Evolutionary conservation across 179 eudicot genomes (phyloP).

Genomic region (Nepenthes alata): DNA sequence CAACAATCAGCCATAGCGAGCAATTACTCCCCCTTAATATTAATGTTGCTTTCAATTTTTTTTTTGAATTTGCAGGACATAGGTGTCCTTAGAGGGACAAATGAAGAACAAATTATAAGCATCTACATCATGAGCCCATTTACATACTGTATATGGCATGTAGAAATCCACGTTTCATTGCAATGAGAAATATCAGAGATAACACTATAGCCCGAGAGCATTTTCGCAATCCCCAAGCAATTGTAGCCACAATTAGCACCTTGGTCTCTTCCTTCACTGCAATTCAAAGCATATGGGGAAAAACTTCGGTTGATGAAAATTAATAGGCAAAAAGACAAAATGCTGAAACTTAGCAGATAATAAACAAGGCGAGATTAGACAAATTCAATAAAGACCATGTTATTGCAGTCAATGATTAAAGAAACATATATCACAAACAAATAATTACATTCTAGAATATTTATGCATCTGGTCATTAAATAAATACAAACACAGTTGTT

Average conservation of each 20-base stretch:
- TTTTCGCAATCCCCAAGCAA: slow-evolving; percentile 95
- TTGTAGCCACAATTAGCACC: slow-evolving; percentile 90
- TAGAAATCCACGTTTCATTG: slow-evolving; percentile 85
- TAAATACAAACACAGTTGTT: neutral
- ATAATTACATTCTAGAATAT: too few species aligned
- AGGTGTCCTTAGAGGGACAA: neutral
- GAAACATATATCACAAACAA: too few species aligned
- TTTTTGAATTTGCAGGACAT: neutral
- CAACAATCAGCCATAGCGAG: slow-evolving; percentile 7
- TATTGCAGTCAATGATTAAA: too few species aligned
- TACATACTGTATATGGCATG: slow-evolving; percentile 86
- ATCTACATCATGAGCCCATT: neutral
- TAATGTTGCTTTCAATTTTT: neutral
- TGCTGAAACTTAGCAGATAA: too few species aligned
- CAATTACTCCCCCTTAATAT: neutral
- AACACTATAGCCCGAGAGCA: slow-evolving; percentile 82
- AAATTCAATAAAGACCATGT: too few species aligned
- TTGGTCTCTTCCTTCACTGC: slow-evolving; percentile 84
- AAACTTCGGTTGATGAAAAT: neutral
- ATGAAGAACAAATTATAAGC: neutral
- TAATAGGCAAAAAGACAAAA: neutral
- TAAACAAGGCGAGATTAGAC: too few species aligned
- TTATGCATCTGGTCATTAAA: too few species aligned
- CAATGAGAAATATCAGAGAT: slow-evolving; percentile 76
- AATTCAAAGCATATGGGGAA: slow-evolving; percentile 10